Percentiles rank a stretch among this genome's conserved stretches.
Evolutionary conservation across 1,284 basidiomycete species (phyloP).

Genomic region (Rhodotorula sp.): DNA sequence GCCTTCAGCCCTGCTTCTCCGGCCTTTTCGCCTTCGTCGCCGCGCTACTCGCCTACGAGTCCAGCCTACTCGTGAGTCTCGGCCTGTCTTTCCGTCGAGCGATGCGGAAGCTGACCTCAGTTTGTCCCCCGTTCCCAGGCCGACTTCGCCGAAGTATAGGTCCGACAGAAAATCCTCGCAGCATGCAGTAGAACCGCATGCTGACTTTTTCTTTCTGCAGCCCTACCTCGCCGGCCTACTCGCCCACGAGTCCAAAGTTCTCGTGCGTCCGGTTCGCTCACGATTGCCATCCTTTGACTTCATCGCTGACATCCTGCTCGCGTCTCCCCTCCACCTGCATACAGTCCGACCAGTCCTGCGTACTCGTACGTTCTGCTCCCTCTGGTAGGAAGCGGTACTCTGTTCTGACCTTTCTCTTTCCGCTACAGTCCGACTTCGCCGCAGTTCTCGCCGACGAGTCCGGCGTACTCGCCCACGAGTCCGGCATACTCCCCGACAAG

Average conservation of each 20-base stretch:
- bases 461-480: slow-evolving; percentile 43
- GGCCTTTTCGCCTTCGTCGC: slow-evolving; percentile 21
- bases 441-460: slow-evolving; percentile 76
- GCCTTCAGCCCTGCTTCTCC: slow-evolving; percentile 23
- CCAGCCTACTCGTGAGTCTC: background rate
- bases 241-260: slow-evolving; percentile 67
- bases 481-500: background rate
- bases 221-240: slow-evolving; percentile 57
- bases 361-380: background rate
- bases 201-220: slow-evolving; percentile 11
- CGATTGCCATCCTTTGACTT: slow-evolving; percentile 15
- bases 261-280: background rate
- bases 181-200: background rate
- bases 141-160: slow-evolving; percentile 3
- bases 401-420: background rate
- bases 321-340: background rate
- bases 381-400: background rate
- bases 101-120: background rate
- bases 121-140: background rate
- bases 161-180: background rate
- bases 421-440: slow-evolving; percentile 9
- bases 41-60: slow-evolving; percentile 24
- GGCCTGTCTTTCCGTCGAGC: background rate
- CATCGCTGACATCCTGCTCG: background rate
- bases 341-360: slow-evolving; percentile 1